A percentile compares a stretch with the other conserved stretches of the same genome.
phyloP scores from a whole-genome alignment of 495 filamentous ascomycete species.

The Aeminium ludgeri region DNA sequence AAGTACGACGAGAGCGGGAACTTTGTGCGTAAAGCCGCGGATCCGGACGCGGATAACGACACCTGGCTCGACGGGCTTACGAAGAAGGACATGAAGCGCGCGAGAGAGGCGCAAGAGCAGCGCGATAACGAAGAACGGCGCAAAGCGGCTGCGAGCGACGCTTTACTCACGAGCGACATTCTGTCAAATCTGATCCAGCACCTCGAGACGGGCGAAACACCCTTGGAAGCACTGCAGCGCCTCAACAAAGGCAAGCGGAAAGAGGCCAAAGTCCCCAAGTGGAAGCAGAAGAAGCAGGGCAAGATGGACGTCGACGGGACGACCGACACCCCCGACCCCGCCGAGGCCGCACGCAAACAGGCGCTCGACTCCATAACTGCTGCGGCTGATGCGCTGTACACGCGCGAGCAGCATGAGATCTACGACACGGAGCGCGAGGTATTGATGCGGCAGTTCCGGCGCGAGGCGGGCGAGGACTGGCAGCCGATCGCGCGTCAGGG shows the following conservation, averaged over 20 bases:
- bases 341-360: slow-evolving; percentile 49
- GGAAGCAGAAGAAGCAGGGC: slow-evolving; percentile 40
- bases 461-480: slow-evolving; percentile 87
- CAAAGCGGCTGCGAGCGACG: slow-evolving; percentile 54
- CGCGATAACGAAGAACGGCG: slow-evolving; percentile 58
- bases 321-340: slow-evolving; percentile 38
- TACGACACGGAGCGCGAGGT: slow-evolving; percentile 82
- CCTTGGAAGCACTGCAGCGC: slow-evolving; percentile 72
- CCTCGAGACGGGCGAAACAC: slow-evolving; percentile 71
- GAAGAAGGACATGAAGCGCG: slow-evolving; percentile 80
- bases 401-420: slow-evolving; percentile 64
- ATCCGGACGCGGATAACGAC: slow-evolving; percentile 84
- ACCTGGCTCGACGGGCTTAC: slow-evolving; percentile 80
- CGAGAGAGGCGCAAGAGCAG: slow-evolving; percentile 74
- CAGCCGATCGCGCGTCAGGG: slow-evolving; percentile 33
- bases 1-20: slow-evolving; percentile 81
- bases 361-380: slow-evolving; percentile 70
- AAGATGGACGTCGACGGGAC: slow-evolving; percentile 55
- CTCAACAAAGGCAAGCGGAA: slow-evolving; percentile 44
- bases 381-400: slow-evolving; percentile 70
- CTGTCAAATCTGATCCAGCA: slow-evolving; percentile 51
- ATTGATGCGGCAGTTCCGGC: slow-evolving; percentile 62
- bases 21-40: slow-evolving; percentile 72
- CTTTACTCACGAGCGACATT: slow-evolving; percentile 54
- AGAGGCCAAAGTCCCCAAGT: slow-evolving; percentile 34